phyloP scores from a whole-genome alignment of 495 filamentous ascomycete species.

The Penicillium subrubescens region DNA sequence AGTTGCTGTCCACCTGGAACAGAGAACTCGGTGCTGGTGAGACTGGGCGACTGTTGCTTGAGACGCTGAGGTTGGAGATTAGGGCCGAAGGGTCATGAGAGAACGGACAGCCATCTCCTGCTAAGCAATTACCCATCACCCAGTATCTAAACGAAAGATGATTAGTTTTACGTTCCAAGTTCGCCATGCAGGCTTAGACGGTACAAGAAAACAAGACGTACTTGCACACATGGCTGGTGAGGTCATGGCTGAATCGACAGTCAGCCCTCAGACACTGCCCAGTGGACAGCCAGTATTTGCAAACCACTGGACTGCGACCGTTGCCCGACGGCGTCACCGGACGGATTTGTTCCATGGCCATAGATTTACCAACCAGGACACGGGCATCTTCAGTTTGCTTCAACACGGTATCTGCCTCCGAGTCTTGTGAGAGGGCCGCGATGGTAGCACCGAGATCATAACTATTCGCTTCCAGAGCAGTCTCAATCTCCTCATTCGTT shows the following conservation, averaged over 20 bases:
- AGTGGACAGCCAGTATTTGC: slow-evolving; percentile 92
- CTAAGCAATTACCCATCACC: slow-evolving; percentile 94
- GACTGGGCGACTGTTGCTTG: slow-evolving; percentile 51
- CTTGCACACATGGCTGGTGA: slow-evolving; percentile 97
- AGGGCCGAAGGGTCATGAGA: slow-evolving; percentile 90
- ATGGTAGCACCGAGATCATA: slow-evolving; percentile 94
- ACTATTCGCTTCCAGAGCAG: slow-evolving; percentile 81
- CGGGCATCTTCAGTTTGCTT: slow-evolving; percentile 43
- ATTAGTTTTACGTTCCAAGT: slow-evolving; percentile 4
- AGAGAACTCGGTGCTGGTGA: slow-evolving; percentile 49
- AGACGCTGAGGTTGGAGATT: slow-evolving; percentile 66
- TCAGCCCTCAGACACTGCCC: slow-evolving; percentile 93
- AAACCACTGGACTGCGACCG: slow-evolving; percentile 80
- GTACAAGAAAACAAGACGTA: slow-evolving; percentile 50
- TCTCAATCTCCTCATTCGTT: slow-evolving; percentile 91
- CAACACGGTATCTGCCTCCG: slow-evolving; percentile 35
- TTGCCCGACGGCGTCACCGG: slow-evolving; percentile 73
- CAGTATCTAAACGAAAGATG: slow-evolving; percentile 67
- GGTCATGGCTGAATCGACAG: slow-evolving; percentile 95
- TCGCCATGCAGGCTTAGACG: too few species aligned
- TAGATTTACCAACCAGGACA: slow-evolving; percentile 88
- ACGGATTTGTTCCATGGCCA: slow-evolving; percentile 69
- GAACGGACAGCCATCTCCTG: slow-evolving; percentile 93
- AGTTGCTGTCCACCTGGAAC: slow-evolving; percentile 75
- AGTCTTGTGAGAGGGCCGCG: slow-evolving; percentile 73